A percentile compares a stretch with the other conserved stretches of the same genome.
Conservation (phyloP, 2,329 filamentous ascomycete species). For the Sporothrix brasiliensis region DNA sequence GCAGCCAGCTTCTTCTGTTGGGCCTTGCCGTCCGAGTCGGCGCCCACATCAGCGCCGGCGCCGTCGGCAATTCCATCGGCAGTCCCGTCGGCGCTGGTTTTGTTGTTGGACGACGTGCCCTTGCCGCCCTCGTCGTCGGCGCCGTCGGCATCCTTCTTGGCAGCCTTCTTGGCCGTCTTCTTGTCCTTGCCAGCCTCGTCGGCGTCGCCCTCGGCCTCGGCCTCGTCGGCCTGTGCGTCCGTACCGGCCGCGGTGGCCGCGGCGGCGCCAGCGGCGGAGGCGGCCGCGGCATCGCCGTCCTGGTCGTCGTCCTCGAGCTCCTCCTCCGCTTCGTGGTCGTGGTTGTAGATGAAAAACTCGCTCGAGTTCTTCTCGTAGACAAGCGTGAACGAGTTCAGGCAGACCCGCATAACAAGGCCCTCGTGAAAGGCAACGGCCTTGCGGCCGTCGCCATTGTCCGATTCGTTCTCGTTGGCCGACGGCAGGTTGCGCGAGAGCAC, state of each 20-base stretch:
- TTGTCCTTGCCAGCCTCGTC: not conserved
- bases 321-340: slow-evolving; percentile 62
- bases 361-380: slow-evolving; percentile 71
- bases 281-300: not conserved
- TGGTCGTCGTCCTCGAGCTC: slow-evolving; percentile 27
- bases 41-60: not conserved
- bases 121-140: not conserved
- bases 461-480: slow-evolving; percentile 61
- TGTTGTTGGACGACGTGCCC: no score
- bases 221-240: not conserved
- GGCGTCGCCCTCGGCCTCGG: not conserved
- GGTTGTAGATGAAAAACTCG: slow-evolving; percentile 73
- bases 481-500: slow-evolving; percentile 74
- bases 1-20: slow-evolving; percentile 21
- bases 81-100: no score
- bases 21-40: slow-evolving; percentile 6
- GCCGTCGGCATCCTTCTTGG: not conserved
- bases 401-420: slow-evolving; percentile 71
- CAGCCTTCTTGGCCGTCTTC: not conserved
- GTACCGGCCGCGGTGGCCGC: not conserved
- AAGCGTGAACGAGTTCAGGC: slow-evolving; percentile 76
- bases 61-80: not conserved
- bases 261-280: not conserved
- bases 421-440: slow-evolving; percentile 66
- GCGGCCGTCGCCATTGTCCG: slow-evolving; percentile 64